phyloP scores from a whole-genome alignment of 495 filamentous ascomycete genomes.

The Amphirosellinia nigrospora region DNA sequence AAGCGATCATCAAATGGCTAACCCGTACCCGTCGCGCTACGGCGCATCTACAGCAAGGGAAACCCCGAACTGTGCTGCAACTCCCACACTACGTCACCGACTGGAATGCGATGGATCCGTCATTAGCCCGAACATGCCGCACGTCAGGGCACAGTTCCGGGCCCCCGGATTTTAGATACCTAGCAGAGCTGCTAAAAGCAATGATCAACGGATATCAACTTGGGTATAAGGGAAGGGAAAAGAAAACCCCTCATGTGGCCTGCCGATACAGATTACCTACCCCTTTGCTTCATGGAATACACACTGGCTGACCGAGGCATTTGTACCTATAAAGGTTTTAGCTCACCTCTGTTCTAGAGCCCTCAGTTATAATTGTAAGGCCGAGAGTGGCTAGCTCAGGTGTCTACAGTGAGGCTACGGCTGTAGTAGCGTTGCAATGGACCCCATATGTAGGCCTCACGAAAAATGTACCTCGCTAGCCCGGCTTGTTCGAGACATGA shows the following conservation, averaged over 20 bases:
- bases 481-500: constrained; percentile 3
- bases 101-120: not conserved
- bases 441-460: not conserved
- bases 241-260: not conserved
- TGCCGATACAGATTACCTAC: not conserved
- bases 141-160: not conserved
- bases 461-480: not conserved
- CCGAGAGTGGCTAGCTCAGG: not conserved
- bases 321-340: not conserved
- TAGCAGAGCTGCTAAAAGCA: not conserved
- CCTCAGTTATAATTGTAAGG: not conserved
- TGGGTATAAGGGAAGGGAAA: not conserved
- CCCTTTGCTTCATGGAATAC: not conserved
- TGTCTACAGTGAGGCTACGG: not conserved
- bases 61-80: not conserved
- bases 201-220: not conserved
- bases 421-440: not conserved
- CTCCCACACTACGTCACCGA: constrained; percentile 7
- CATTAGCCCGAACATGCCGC: not conserved
- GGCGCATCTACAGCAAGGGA: not conserved
- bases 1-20: constrained; percentile 1
- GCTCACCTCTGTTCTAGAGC: not conserved
- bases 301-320: not conserved
- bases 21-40: not conserved
- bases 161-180: not conserved